Percentiles rank a stretch among this genome's conserved stretches.
phyloP scores from a whole-genome alignment of 176 grass and related monocot genomes.

The Alopecurus myosuroides region DNA sequence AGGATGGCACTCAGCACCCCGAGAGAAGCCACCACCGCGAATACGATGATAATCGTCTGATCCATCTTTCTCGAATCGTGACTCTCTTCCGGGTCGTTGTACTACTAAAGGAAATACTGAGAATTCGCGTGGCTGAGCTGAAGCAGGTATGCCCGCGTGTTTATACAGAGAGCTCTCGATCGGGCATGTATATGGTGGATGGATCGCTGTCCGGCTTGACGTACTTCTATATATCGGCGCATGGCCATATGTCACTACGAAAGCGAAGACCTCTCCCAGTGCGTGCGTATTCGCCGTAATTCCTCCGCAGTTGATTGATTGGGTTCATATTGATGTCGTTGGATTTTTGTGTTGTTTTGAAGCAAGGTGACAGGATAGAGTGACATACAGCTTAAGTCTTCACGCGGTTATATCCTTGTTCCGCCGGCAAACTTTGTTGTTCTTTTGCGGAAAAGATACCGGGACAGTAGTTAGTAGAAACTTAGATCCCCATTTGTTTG shows the following conservation, averaged over 20 bases:
- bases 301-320: not conserved
- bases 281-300: not conserved
- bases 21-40: not conserved
- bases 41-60: slow-evolving; percentile 12
- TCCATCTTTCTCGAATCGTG: not conserved
- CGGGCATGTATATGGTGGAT: not conserved
- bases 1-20: slow-evolving; percentile 36
- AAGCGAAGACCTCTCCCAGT: not conserved
- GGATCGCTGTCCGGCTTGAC: not conserved
- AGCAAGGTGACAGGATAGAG: not conserved
- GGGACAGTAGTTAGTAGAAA: not conserved
- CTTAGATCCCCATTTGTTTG: not conserved
- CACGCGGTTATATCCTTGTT: not conserved
- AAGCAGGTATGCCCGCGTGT: too few relatives aligned
- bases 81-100: not conserved
- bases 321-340: not conserved
- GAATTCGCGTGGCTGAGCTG: too few relatives aligned
- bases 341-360: not conserved
- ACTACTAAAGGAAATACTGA: too few relatives aligned
- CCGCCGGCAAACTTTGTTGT: not conserved
- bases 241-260: not conserved
- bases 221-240: not conserved
- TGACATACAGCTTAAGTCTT: not conserved
- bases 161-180: not conserved
- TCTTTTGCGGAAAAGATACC: not conserved